Base-by-base conservation (phyloP, 106 monocot species). In the Dendrobium officinale region DNA sequence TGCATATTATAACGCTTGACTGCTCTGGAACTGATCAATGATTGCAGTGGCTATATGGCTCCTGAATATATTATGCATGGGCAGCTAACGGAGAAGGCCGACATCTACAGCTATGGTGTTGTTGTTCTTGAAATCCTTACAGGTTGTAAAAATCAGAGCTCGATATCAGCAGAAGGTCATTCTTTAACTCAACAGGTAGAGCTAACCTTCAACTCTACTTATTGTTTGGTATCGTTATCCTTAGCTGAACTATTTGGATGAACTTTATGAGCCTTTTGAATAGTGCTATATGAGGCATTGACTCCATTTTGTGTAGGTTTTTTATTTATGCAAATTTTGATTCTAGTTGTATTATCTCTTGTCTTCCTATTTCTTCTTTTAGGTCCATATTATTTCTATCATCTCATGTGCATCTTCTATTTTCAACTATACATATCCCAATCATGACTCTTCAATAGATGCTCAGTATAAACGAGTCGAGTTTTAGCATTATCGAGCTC, bases 41-140 rank as follows among this genome's bases (percentile, higher is more conserved):
- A 20, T 74, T 80, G 15, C 74, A 92, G 92, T 56, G 92, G 92
- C 40, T 92, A 92, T 43, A 92, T 92, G 89, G 92, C 92, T 78
- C 89, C 92, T 2, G 89, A 92, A 54, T 92, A 92, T 67, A 86
- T 92, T 37, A 77, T 92, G 37, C 89, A 87, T n/a, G 92, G 92
- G 58, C 85, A 89, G 75, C 67, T 92, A 56, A 87, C 89, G 27
- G 89, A 92, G 80, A 92, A 89, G 42, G 89, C 87, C 2, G 92
- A 92, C 49, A 76, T 88, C 27, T 92, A 87, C 77, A 88, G 86
- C 59, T 92, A 87, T 31, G 92, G 92, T 6, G 58, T 92, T 2
- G 82, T 92, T 6, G 83, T 89, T 29, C 73, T 92, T 49, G 92
- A 92, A 49, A 82, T 92, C 9, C 37, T 92, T 24, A 88, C 89